Evolutionary conservation across 75 land plant species (phyloP).

Genomic region (Selaginella tamariscina): DNA sequence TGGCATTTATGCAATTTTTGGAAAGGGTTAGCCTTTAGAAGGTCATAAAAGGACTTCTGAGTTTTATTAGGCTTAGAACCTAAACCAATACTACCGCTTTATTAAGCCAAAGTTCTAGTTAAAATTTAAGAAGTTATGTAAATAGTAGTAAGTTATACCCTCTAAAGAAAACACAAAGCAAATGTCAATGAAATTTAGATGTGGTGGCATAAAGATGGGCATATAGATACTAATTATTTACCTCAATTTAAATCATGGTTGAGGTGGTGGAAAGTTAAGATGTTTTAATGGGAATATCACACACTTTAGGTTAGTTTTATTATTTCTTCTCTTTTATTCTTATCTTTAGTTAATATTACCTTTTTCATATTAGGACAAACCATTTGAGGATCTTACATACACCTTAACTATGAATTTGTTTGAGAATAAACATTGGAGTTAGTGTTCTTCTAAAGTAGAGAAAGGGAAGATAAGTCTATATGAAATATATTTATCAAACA

Average conservation of each 20-base stretch:
- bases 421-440: neutral
- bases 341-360: neutral
- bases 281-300: neutral
- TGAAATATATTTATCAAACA: neutral
- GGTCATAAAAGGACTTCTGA: neutral
- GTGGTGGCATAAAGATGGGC: neutral
- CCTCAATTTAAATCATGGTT: neutral
- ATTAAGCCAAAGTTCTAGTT: neutral
- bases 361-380: neutral
- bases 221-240: neutral
- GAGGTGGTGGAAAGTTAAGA: neutral
- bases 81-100: neutral
- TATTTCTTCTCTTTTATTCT: neutral
- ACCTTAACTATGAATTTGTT: neutral
- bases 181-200: neutral
- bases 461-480: slow-evolving; percentile 2
- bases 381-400: neutral
- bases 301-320: neutral
- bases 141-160: neutral
- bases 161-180: neutral
- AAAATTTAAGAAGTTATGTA: neutral
- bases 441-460: neutral
- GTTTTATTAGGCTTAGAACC: neutral
- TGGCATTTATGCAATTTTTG: neutral
- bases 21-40: neutral